These are phyloP conservation scores for Melampsora larici-populina DNA, from an alignment of 1,284 basidiomycete genomes.

Conservation along the genomic window DNA sequence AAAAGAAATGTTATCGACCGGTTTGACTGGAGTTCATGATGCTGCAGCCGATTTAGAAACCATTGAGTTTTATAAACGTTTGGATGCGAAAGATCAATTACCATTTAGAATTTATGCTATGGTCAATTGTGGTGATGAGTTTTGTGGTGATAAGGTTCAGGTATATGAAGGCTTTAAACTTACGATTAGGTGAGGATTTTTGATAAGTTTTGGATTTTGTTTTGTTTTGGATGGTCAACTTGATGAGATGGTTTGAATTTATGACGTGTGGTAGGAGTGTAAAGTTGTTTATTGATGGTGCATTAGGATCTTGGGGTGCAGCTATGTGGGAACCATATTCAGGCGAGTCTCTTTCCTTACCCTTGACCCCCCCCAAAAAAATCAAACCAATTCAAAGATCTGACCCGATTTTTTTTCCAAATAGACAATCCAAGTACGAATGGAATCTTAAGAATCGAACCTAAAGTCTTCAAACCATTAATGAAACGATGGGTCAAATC, in stretches of 20 bases:
- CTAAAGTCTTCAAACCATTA: slow-evolving; percentile 10
- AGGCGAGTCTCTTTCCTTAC: slow-evolving; percentile 30
- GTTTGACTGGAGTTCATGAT: slow-evolving; percentile 39
- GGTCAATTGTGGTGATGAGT: slow-evolving; percentile 33
- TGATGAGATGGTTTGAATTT: too few species aligned
- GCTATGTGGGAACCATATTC: slow-evolving; percentile 50
- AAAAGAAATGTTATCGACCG: slow-evolving; percentile 36
- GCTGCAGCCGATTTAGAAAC: slow-evolving; percentile 33
- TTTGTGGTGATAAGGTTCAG: slow-evolving; percentile 31
- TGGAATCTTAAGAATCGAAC: slow-evolving; percentile 15
- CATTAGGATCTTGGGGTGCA: slow-evolving; percentile 51
- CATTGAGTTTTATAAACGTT: slow-evolving; percentile 31
- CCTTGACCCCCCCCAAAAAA: background rate
- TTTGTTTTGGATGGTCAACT: background rate
- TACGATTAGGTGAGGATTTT: slow-evolving; percentile 24
- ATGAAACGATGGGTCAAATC: slow-evolving; percentile 33
- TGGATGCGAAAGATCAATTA: slow-evolving; percentile 27
- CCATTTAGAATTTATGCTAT: slow-evolving; percentile 33
- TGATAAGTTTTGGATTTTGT: background rate
- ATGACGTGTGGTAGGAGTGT: slow-evolving; percentile 44
- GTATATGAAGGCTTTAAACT: slow-evolving; percentile 20
- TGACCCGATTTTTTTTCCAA: slow-evolving; percentile 46
- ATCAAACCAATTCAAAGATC: background rate
- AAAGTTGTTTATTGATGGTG: slow-evolving; percentile 51
- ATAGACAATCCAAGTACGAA: slow-evolving; percentile 37